A percentile compares a stretch with the other conserved stretches of the same genome.
Evolutionary conservation across 2,329 filamentous ascomycete genomes (phyloP).

Genomic region (Cercospora sp.): DNA sequence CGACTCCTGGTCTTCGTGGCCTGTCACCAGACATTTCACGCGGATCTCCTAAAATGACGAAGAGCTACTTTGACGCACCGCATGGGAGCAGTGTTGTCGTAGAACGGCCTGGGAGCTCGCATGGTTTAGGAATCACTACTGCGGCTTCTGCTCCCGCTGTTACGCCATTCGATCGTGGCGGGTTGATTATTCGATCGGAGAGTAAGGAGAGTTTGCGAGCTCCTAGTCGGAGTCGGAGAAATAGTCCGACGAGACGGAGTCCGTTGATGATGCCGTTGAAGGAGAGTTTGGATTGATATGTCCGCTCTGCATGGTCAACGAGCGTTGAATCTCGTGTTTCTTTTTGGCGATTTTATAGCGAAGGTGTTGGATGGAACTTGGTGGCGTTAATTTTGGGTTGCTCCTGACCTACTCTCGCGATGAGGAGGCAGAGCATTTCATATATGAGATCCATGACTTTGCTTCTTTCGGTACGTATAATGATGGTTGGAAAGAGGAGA

Average conservation of each 20-base stretch:
- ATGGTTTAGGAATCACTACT: constrained; percentile 29
- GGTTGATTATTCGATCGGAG: constrained; percentile 78
- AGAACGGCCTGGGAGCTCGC: constrained; percentile 28
- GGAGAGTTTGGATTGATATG: constrained; percentile 39
- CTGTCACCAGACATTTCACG: constrained; percentile 37
- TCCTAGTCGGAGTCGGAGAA: constrained; percentile 51
- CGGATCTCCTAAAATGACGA: constrained; percentile 29
- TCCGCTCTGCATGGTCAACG: not conserved
- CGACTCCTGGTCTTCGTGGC: constrained; percentile 55
- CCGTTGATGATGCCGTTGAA: constrained; percentile 40
- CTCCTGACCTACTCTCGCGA: not conserved
- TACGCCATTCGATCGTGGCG: constrained; percentile 61
- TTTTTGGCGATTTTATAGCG: not conserved
- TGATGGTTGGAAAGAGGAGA: not conserved
- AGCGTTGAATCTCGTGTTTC: not conserved
- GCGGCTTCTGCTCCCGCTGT: constrained; percentile 15
- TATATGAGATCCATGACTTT: constrained; percentile 3
- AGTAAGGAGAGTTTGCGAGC: constrained; percentile 74
- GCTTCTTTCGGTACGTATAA: not conserved
- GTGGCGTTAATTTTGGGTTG: not conserved
- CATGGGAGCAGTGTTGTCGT: not conserved
- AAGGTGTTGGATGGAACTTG: constrained; percentile 10
- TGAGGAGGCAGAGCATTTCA: not conserved
- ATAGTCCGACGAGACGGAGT: constrained; percentile 52
- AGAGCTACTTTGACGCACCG: constrained; percentile 50